Conservation (phyloP, 257 asterid species). For the Solanum sejunctum region DNA sequence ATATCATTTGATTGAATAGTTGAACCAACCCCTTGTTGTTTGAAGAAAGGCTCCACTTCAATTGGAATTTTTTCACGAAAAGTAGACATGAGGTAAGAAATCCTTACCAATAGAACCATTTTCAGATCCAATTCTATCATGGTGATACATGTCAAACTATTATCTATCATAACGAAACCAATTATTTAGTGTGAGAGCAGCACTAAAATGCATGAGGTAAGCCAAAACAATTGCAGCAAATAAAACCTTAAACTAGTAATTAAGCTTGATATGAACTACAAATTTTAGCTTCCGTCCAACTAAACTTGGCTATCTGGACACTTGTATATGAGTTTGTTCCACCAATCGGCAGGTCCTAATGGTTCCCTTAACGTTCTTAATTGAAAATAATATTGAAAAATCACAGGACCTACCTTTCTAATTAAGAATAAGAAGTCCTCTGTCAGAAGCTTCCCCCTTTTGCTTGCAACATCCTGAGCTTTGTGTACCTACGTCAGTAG, state of each 20-base stretch:
- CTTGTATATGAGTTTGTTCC: neutral
- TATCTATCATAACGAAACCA: neutral
- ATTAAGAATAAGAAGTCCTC: slow-evolving; percentile 83
- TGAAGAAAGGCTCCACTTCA: too few species aligned
- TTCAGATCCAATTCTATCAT: neutral
- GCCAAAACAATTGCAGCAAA: neutral
- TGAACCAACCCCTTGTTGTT: too few species aligned
- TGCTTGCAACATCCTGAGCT: slow-evolving; percentile 75
- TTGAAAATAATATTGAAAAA: neutral
- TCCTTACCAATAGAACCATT: neutral
- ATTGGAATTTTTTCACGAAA: too few species aligned
- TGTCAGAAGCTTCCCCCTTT: slow-evolving; percentile 77
- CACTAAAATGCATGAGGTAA: neutral
- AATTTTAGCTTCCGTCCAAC: neutral
- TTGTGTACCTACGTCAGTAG: slow-evolving; percentile 50
- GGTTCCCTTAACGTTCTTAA: neutral
- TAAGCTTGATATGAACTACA: neutral
- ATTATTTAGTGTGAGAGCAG: neutral
- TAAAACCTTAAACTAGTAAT: neutral
- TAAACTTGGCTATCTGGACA: neutral
- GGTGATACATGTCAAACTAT: neutral
- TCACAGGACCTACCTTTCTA: slow-evolving; percentile 44
- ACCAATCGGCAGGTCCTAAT: neutral
- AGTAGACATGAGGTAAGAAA: too few species aligned
- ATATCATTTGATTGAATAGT: too few species aligned